phyloP scores from a whole-genome alignment of 345 rosid species.

The Streptanthus diversifolius region DNA sequence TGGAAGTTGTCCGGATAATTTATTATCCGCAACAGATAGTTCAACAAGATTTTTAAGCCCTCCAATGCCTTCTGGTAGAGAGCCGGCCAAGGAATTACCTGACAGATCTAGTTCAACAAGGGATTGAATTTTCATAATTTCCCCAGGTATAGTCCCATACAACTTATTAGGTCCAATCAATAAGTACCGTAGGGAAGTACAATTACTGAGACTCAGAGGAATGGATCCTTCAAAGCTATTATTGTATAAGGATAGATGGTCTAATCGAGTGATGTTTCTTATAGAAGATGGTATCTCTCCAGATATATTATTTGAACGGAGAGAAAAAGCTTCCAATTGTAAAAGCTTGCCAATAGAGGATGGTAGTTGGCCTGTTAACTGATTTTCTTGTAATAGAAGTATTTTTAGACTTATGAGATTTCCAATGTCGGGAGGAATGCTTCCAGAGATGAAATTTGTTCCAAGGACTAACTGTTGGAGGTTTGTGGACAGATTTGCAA shows the following conservation, averaged over 20 bases:
- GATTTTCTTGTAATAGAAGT: rapidly evolving
- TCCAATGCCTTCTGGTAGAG: neutral
- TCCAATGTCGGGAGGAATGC: neutral
- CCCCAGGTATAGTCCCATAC: neutral
- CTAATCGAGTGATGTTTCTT: neutral
- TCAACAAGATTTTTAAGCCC: neutral
- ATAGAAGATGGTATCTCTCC: neutral
- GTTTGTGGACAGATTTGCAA: neutral
- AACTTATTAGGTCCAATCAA: neutral
- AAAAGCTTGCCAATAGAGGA: neutral
- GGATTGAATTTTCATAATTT: neutral
- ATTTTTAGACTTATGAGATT: neutral
- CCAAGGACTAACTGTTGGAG: rapidly evolving
- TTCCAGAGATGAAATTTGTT: neutral
- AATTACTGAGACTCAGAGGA: neutral
- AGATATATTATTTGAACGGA: neutral
- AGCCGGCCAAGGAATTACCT: neutral
- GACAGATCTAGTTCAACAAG: rapidly evolving
- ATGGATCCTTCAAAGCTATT: conserved; percentile 3
- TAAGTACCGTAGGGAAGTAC: neutral
- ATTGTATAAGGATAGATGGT: neutral
- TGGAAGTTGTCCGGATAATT: neutral
- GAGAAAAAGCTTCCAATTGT: rapidly evolving
- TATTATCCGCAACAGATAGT: neutral
- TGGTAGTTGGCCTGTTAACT: neutral